phyloP scores from a whole-genome alignment of 2,329 filamentous ascomycete genomes.

The Zymoseptoria pseudotritici region DNA sequence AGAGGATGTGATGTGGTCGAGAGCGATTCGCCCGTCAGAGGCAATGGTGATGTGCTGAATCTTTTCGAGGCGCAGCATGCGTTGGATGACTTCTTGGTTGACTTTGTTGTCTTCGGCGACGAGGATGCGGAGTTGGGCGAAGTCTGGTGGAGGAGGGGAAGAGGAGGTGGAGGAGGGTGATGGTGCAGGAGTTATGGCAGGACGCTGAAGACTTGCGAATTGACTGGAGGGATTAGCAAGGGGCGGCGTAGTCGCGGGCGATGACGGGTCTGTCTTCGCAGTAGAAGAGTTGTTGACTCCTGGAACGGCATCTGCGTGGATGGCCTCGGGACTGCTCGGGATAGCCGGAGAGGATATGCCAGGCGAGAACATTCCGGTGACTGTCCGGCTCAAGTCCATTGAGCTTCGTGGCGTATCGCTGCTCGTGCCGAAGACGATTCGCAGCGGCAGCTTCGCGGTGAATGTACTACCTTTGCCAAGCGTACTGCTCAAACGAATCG shows the following conservation, averaged over 20 bases:
- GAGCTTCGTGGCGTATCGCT: neutral
- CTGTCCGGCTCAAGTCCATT: neutral
- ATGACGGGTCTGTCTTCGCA: neutral
- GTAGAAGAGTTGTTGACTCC: neutral
- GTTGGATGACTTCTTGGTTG: slow-evolving; percentile 53
- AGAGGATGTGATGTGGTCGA: slow-evolving; percentile 73
- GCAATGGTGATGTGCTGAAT: slow-evolving; percentile 85
- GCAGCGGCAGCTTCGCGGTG: slow-evolving; percentile 72
- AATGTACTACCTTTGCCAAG: slow-evolving; percentile 72
- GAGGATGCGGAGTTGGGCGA: slow-evolving; percentile 51
- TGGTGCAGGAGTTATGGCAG: neutral
- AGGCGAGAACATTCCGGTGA: neutral
- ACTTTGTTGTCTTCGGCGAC: slow-evolving; percentile 74
- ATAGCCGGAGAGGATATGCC: neutral
- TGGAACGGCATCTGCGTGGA: neutral
- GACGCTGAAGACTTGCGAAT: neutral
- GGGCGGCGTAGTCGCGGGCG: neutral
- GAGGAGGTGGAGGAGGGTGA: neutral
- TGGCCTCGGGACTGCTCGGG: neutral
- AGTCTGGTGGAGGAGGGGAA: neutral
- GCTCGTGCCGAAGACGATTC: slow-evolving; percentile 50
- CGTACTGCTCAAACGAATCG: slow-evolving; percentile 63
- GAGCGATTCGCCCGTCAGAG: slow-evolving; percentile 58
- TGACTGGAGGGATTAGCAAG: neutral
- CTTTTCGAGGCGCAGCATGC: slow-evolving; percentile 66